Evolutionary conservation across 1,284 basidiomycete genomes (phyloP).

Genomic region (Heterobasidion parviporum): DNA sequence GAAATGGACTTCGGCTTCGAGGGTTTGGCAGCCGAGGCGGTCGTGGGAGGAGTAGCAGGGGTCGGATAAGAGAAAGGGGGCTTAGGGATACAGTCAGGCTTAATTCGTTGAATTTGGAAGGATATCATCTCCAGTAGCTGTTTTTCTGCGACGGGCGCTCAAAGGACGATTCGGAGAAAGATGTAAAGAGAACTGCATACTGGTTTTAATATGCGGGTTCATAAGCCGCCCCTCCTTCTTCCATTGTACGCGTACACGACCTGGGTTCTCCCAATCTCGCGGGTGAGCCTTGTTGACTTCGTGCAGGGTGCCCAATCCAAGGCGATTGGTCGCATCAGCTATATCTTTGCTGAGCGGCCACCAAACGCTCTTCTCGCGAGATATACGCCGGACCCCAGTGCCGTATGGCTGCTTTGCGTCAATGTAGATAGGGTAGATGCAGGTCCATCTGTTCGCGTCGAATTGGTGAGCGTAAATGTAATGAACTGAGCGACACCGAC

Average conservation of each 20-base stretch:
- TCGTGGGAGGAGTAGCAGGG: conserved; percentile 2
- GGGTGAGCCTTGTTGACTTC: conserved; percentile 89
- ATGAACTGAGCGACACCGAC: conserved; percentile 31
- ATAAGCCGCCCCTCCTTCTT: conserved; percentile 72
- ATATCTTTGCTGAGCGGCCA: conserved; percentile 93
- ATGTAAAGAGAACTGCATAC: conserved; percentile 38
- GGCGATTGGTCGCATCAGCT: conserved; percentile 69
- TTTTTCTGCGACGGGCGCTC: conserved; percentile 52
- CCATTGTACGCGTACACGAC: conserved; percentile 87
- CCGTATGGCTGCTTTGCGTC: conserved; percentile 89
- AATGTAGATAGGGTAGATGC: conserved; percentile 94
- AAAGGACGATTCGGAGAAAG: neutral
- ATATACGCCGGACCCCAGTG: conserved; percentile 75
- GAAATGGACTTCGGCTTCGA: conserved; percentile 17
- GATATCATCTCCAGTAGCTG: conserved; percentile 74
- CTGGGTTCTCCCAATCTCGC: conserved; percentile 95
- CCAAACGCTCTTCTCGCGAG: conserved; percentile 78
- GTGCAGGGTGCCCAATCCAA: conserved; percentile 77
- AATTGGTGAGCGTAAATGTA: neutral
- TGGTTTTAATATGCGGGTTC: conserved; percentile 70
- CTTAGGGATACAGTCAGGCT: conserved; percentile 65
- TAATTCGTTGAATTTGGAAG: conserved; percentile 63
- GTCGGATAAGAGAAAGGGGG: conserved; percentile 42
- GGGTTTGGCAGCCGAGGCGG: conserved; percentile 4
- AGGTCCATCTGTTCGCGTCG: conserved; percentile 66